Conservation (phyloP, 2,329 filamentous ascomycete species). For the Botryosphaeria dothidea region DNA sequence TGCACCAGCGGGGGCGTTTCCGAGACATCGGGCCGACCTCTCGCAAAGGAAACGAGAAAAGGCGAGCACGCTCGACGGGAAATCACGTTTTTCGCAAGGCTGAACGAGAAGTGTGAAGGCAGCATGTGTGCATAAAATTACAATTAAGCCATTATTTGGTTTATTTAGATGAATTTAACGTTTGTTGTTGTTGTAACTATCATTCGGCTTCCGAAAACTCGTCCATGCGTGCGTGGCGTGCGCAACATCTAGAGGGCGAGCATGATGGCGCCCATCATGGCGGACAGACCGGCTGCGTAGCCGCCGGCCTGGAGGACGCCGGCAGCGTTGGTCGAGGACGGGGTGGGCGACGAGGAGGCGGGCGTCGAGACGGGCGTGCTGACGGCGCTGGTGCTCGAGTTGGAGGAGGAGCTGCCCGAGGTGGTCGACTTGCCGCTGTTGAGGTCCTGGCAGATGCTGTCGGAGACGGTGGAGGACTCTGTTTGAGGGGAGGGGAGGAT, state of each 20-base stretch:
- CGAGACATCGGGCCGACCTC: too few species aligned
- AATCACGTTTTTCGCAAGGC: not conserved
- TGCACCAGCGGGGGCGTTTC: too few species aligned
- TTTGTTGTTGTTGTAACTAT: not conserved
- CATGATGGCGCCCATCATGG: constrained; percentile 2
- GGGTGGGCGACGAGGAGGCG: not conserved
- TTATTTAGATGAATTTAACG: not conserved
- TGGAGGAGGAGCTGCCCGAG: not conserved
- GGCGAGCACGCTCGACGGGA: too few species aligned
- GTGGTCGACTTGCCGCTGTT: not conserved
- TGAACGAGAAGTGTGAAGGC: not conserved
- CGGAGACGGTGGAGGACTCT: constrained; percentile 7
- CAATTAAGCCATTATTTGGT: constrained; percentile 6
- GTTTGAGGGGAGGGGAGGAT: not conserved
- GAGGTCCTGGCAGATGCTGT: constrained; percentile 1
- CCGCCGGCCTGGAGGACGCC: not conserved
- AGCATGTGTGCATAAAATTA: not conserved
- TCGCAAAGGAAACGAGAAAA: too few species aligned
- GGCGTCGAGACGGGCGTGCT: not conserved
- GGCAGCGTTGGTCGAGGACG: constrained; percentile 4
- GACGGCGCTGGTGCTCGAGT: not conserved
- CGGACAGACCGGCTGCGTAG: not conserved
- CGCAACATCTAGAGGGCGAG: not conserved
- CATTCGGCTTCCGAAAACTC: not conserved
- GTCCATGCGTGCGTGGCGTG: too few species aligned